phyloP scores from a whole-genome alignment of 192 early-diverging fungal genomes.

The Podila verticillata region DNA sequence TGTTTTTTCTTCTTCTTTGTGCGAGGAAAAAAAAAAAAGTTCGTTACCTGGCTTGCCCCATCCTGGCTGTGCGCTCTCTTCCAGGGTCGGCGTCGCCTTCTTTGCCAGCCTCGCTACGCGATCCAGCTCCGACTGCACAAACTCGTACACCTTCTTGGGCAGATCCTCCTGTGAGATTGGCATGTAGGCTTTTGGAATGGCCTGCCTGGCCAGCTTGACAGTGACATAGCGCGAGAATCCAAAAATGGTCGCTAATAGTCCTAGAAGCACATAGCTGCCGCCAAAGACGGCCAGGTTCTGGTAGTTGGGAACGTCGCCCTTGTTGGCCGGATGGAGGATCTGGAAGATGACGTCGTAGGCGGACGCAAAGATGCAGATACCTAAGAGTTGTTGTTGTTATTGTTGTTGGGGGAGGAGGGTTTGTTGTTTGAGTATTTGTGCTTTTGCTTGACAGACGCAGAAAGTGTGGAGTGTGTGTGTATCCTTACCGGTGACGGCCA shows the following conservation, averaged over 20 bases:
- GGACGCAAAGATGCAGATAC: constrained; percentile 60
- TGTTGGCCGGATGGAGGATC: constrained; percentile 49
- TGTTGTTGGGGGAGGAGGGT: background rate
- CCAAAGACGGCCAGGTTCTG: constrained; percentile 59
- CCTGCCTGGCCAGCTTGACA: constrained; percentile 54
- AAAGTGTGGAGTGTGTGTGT: background rate
- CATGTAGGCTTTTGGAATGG: constrained; percentile 64
- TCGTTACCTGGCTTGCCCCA: constrained; percentile 62
- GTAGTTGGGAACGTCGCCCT: constrained; percentile 47
- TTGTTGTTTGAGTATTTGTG: background rate
- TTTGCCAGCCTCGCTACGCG: constrained; percentile 49
- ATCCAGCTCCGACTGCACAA: constrained; percentile 55
- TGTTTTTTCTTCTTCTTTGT: no score
- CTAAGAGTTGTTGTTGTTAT: background rate
- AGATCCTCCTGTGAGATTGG: constrained; percentile 57
- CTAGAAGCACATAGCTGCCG: constrained; percentile 59
- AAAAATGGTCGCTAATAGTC: constrained; percentile 56
- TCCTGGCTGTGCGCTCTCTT: constrained; percentile 59
- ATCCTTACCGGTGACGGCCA: constrained; percentile 43
- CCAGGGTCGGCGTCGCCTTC: constrained; percentile 51
- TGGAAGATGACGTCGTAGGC: constrained; percentile 65
- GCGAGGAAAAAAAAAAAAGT: background rate
- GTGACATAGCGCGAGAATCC: constrained; percentile 59
- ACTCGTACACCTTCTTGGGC: constrained; percentile 59
- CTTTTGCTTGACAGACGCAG: background rate